Conservation (phyloP, 495 filamentous ascomycete genomes). For the Amorphotheca resinae region DNA sequence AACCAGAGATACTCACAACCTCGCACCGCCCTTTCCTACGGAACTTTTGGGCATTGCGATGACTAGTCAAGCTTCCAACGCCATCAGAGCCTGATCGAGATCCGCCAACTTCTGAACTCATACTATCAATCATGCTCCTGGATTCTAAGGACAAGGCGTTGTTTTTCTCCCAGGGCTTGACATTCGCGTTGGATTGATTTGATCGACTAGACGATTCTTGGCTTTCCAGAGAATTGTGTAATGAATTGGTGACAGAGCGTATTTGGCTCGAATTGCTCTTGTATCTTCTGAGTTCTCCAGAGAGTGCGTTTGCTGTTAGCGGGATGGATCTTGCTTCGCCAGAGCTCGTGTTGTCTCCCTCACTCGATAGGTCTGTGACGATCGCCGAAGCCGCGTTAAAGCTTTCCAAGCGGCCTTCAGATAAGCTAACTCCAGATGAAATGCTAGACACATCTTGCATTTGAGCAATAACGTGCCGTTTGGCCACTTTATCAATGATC, state of each 20-base stretch:
- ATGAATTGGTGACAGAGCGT: slow-evolving; percentile 10
- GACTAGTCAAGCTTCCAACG: slow-evolving; percentile 13
- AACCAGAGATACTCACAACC: slow-evolving; percentile 63
- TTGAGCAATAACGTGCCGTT: slow-evolving; percentile 38
- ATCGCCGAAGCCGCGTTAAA: slow-evolving; percentile 34
- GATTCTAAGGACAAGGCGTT: slow-evolving; percentile 8
- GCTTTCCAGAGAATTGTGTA: slow-evolving; percentile 15
- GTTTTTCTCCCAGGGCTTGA: slow-evolving; percentile 21
- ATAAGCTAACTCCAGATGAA: slow-evolving; percentile 40
- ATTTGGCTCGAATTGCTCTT: slow-evolving; percentile 6
- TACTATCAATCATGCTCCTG: slow-evolving; percentile 15
- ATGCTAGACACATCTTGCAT: slow-evolving; percentile 34
- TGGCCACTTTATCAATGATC: slow-evolving; percentile 59
- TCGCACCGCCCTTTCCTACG: slow-evolving; percentile 60
- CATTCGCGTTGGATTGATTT: neutral
- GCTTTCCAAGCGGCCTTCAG: slow-evolving; percentile 31
- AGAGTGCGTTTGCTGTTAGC: neutral
- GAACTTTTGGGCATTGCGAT: slow-evolving; percentile 35
- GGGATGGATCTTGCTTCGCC: slow-evolving; percentile 25
- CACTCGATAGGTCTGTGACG: slow-evolving; percentile 31
- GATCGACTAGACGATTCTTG: slow-evolving; percentile 4
- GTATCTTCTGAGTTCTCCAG: slow-evolving; percentile 1
- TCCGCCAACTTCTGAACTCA: slow-evolving; percentile 6
- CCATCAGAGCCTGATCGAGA: slow-evolving; percentile 13
- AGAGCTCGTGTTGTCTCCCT: slow-evolving; percentile 32